Evolutionary conservation across 2,329 filamentous ascomycete species (phyloP).

Genomic region (Colletotrichum sp.): DNA sequence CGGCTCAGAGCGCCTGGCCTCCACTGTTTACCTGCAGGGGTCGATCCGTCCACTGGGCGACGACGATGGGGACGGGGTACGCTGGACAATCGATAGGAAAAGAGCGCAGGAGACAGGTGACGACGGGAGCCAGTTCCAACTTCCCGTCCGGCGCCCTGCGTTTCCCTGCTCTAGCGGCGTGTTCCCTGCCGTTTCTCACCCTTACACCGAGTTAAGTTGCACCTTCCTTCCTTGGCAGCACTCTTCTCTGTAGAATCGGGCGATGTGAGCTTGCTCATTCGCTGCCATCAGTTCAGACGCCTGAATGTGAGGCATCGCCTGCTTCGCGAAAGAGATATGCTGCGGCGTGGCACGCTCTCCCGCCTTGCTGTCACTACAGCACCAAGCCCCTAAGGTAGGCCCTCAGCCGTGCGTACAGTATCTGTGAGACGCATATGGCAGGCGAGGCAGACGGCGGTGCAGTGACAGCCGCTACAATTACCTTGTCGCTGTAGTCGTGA

Average conservation of each 20-base stretch:
- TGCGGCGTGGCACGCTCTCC: neutral
- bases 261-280: neutral
- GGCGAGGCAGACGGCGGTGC: neutral
- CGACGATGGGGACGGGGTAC: neutral
- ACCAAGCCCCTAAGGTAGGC: neutral
- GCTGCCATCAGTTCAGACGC: neutral
- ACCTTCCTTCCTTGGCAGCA: conserved; percentile 1
- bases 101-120: neutral
- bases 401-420: neutral
- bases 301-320: neutral
- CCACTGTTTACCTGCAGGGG: conserved; percentile 22
- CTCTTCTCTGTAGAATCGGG: neutral
- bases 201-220: neutral
- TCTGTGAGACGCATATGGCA: neutral
- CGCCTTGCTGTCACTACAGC: neutral
- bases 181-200: neutral
- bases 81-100: conserved; percentile 9
- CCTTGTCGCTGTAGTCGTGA: neutral
- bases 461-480: neutral
- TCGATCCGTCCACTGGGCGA: conserved; percentile 19
- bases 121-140: neutral
- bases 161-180: neutral
- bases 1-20: conserved; percentile 7
- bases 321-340: neutral
- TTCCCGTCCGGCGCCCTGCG: neutral